These are phyloP conservation scores for Nevesoporus exiguus DNA, from an alignment of 768 basidiomycete species.

Conservation along the genomic window DNA sequence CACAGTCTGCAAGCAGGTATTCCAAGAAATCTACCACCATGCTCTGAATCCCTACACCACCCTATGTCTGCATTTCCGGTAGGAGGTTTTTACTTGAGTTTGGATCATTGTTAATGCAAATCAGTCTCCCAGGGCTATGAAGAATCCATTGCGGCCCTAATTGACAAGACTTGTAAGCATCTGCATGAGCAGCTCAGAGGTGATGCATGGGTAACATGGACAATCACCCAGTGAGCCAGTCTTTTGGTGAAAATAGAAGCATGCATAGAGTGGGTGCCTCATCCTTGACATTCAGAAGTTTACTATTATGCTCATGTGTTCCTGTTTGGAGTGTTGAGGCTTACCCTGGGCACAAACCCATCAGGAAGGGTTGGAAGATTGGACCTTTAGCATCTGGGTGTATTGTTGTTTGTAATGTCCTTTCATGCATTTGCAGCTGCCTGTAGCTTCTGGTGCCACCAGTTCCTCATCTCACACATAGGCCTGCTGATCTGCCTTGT, in stretches of 20 bases:
- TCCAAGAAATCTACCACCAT: background rate
- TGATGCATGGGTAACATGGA: conserved; percentile 10
- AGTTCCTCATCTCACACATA: too few relatives aligned
- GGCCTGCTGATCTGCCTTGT: too few relatives aligned
- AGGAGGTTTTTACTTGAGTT: background rate
- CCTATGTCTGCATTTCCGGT: conserved; percentile 1
- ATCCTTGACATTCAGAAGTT: background rate
- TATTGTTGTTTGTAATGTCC: too few relatives aligned
- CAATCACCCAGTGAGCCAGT: conserved; percentile 4
- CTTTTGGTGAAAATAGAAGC: conserved; percentile 4
- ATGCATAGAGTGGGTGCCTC: conserved; percentile 1
- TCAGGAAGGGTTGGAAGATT: too few relatives aligned
- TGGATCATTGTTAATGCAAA: background rate
- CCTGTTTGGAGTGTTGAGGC: too few relatives aligned
- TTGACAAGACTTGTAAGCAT: background rate
- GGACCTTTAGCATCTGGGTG: too few relatives aligned
- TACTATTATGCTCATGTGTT: background rate
- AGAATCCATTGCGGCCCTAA: background rate
- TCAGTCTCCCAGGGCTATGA: background rate
- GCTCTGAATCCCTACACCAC: background rate
- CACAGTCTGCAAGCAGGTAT: background rate
- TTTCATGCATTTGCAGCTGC: too few relatives aligned
- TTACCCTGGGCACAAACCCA: too few relatives aligned
- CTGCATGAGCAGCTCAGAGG: conserved; percentile 2
- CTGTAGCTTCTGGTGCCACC: too few relatives aligned